Conservation (phyloP, 2,329 filamentous ascomycete genomes). For the Knoxdaviesia proteae region DNA sequence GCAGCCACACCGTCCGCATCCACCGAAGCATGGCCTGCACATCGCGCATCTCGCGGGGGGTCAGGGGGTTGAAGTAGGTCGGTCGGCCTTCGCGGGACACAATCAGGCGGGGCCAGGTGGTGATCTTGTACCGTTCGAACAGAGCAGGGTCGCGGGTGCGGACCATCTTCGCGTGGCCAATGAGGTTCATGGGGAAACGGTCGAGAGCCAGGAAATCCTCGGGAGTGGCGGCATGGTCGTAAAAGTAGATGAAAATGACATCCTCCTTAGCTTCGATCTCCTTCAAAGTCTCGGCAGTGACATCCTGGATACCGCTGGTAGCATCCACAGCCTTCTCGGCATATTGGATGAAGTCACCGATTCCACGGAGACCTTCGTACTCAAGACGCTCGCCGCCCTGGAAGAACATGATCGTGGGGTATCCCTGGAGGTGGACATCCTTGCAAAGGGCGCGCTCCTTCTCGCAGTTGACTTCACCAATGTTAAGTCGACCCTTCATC, state of each 20-base stretch:
- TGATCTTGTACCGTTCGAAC: conserved; percentile 75
- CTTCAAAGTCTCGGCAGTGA: conserved; percentile 56
- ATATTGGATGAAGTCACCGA: conserved; percentile 77
- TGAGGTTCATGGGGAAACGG: conserved; percentile 64
- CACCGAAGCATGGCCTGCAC: conserved; percentile 57
- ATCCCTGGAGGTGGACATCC: conserved; percentile 59
- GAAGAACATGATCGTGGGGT: conserved; percentile 85
- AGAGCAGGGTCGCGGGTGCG: conserved; percentile 68
- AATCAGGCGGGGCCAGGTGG: conserved; percentile 83
- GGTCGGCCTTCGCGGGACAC: conserved; percentile 78
- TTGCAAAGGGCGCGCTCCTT: conserved; percentile 75
- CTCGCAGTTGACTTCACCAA: conserved; percentile 94
- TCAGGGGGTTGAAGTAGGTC: conserved; percentile 72
- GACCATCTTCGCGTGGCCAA: conserved; percentile 80
- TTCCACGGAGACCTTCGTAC: conserved; percentile 74
- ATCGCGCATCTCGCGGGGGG: conserved; percentile 83
- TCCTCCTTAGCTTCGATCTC: conserved; percentile 81
- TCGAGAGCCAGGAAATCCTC: conserved; percentile 87
- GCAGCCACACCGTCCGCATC: conserved; percentile 95
- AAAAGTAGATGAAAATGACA: conserved; percentile 94
- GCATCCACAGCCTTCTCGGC: conserved; percentile 70
- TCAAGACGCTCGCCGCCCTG: conserved; percentile 78
- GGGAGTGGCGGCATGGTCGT: conserved; percentile 79
- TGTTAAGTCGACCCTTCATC: conserved; percentile 73
- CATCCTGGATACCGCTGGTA: conserved; percentile 56